phyloP scores from a whole-genome alignment of 1,284 basidiomycete genomes.

The Fomitopsis schrenkii region DNA sequence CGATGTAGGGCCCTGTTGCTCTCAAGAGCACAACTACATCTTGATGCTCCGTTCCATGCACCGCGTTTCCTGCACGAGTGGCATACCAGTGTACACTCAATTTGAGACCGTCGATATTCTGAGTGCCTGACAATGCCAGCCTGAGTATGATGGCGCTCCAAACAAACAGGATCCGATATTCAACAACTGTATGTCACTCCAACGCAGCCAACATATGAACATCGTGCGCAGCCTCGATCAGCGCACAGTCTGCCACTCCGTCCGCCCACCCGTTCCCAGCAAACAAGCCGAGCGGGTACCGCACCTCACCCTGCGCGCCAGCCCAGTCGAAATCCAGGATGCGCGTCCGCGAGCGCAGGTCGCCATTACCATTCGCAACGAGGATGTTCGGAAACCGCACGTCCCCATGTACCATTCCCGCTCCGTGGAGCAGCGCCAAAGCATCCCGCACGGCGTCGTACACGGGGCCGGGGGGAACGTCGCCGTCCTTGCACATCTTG shows the following conservation, averaged over 20 bases:
- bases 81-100: too few species aligned
- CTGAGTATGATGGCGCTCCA: too few species aligned
- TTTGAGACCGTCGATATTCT: too few species aligned
- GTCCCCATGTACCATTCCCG: constrained; percentile 16
- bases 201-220: not conserved
- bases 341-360: constrained; percentile 3
- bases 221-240: constrained; percentile 4
- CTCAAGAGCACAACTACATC: too few species aligned
- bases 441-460: not conserved
- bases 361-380: constrained; percentile 2
- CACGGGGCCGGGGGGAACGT: not conserved
- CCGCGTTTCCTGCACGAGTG: too few species aligned
- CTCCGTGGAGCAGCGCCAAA: constrained; percentile 8
- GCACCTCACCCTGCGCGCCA: constrained; percentile 11
- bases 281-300: constrained; percentile 13
- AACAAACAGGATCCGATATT: too few species aligned
- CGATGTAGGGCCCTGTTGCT: too few species aligned
- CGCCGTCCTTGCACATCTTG: not conserved
- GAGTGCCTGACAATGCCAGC: too few species aligned
- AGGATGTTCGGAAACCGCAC: constrained; percentile 18
- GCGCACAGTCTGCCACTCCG: not conserved
- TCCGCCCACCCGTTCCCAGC: not conserved
- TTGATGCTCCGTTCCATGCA: too few species aligned
- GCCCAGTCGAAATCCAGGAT: constrained; percentile 25
- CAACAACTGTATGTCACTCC: too few species aligned